Evolutionary conservation across 2,329 filamentous ascomycete species (phyloP), one percentile per base, ranked within the genome.

Genomic region (Fusarium buxicola): DNA sequence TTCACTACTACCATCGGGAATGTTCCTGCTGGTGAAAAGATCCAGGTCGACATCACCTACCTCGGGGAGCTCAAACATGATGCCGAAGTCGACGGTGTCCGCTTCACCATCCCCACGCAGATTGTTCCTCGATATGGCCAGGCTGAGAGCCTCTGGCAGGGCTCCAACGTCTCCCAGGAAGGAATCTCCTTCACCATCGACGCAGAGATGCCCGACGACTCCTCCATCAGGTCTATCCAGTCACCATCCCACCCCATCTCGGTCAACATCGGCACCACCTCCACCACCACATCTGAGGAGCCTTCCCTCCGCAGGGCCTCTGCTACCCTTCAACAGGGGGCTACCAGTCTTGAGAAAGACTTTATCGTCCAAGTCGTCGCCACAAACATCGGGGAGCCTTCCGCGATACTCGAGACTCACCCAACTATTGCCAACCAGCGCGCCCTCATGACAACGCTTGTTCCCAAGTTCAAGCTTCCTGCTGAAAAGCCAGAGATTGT

Each of bases 61-160:
- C 80, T 91, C 5, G 87, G 86, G 3, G 89, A 92, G 72, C 80
- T 92, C 50, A 91, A 91, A 75, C 87, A 92, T 64, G 89, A 92
- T 69, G 83, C 86, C 38, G 85, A 88, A 60, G 80, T 84, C 4
- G 87, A 92, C 68, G 88, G 88, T 7, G 78, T 90, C 24, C 83
- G 89, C 7, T 90, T 89, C 70, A 92, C 85, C 5, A 84, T 93
- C 5, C 90, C 90, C 0, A 90, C 84, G 1, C 76, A 74, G 43
- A 88, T 93, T 52, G 87, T 86, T 1, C 89, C 89, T 2, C 82
- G 89, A 16, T 92, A 91, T 73, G 87, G 87, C 9, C 13, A 35
- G 1, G 38, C 52, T 1, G 13, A 58, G 5, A 64, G 60, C 15
- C 35, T 71, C 1, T 28, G 13, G 1, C 8, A 21, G 3, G 15